phyloP scores from a whole-genome alignment of 2,329 filamentous ascomycete genomes.

The Scolecobasidium constrictum region DNA sequence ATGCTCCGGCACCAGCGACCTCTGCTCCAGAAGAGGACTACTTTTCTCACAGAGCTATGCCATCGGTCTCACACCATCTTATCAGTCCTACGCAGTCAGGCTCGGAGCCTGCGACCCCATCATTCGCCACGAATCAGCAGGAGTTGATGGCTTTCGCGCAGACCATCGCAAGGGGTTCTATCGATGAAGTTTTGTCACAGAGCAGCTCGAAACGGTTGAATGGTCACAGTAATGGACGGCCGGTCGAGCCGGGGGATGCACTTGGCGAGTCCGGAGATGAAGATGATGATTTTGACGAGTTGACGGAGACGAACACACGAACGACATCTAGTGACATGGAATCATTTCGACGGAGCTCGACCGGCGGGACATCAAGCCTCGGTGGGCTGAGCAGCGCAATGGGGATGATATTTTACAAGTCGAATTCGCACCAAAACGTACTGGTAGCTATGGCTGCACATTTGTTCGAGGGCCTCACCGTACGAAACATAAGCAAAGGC shows the following conservation, averaged over 20 bases:
- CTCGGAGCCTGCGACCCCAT: not conserved
- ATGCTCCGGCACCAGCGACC: no score
- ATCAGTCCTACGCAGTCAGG: not conserved
- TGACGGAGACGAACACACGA: not conserved
- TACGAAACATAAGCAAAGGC: conserved; percentile 17
- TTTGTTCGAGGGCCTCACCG: conserved; percentile 17
- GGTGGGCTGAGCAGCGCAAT: conserved; percentile 5
- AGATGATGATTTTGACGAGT: not conserved
- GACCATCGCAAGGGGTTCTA: not conserved
- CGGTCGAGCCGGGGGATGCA: not conserved
- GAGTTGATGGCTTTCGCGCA: not conserved
- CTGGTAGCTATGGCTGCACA: conserved; percentile 14
- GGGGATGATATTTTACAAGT: conserved; percentile 1
- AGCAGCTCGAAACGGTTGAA: not conserved
- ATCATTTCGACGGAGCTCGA: conserved; percentile 5
- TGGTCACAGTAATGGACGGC: not conserved
- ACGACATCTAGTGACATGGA: conserved; percentile 9
- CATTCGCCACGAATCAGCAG: not conserved
- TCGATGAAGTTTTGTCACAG: not conserved
- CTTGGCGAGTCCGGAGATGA: not conserved
- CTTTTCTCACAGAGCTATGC: no score
- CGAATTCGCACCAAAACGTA: conserved; percentile 12
- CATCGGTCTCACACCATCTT: no score
- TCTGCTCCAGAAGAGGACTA: not conserved
- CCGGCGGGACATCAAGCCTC: not conserved